Evolutionary conservation across 768 basidiomycete genomes (phyloP).

Genomic region (Auricularia sp.): DNA sequence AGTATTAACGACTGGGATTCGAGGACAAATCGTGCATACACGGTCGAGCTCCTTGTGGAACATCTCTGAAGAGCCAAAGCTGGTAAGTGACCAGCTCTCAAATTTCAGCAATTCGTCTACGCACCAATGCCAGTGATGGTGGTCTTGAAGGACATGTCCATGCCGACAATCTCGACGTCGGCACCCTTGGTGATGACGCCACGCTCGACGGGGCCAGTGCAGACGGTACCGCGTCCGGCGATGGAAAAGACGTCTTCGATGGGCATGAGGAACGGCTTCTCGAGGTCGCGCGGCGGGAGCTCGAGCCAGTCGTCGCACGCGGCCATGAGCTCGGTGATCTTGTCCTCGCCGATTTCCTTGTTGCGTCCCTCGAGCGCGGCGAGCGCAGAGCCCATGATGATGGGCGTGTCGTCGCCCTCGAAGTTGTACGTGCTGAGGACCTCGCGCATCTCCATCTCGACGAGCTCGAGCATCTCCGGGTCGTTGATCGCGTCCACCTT

Average conservation of each 20-base stretch:
- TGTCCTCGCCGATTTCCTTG: slow-evolving; percentile 64
- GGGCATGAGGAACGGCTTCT: slow-evolving; percentile 94
- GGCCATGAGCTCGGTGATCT: slow-evolving; percentile 72
- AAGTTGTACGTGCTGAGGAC: slow-evolving; percentile 85
- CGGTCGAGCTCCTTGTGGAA: slow-evolving; percentile 99
- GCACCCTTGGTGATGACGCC: slow-evolving; percentile 83
- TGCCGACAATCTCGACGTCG: slow-evolving; percentile 89
- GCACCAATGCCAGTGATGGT: slow-evolving; percentile 88
- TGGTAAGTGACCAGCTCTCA: too few species aligned
- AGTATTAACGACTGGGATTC: not conserved
- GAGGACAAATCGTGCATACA: slow-evolving; percentile 28
- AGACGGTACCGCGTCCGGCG: slow-evolving; percentile 95
- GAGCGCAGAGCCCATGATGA: slow-evolving; percentile 93
- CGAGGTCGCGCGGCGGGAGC: slow-evolving; percentile 87
- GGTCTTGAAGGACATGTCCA: slow-evolving; percentile 75
- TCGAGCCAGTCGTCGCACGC: slow-evolving; percentile 94
- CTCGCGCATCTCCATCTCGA: slow-evolving; percentile 99
- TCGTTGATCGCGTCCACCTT: slow-evolving; percentile 96
- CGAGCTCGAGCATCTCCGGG: slow-evolving; percentile 96
- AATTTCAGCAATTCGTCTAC: slow-evolving; percentile 16
- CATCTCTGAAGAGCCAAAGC: slow-evolving; percentile 55
- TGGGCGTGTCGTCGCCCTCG: slow-evolving; percentile 96
- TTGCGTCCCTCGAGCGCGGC: slow-evolving; percentile 87
- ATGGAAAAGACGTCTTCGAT: slow-evolving; percentile 97
- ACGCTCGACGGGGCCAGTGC: slow-evolving; percentile 91